These are phyloP conservation scores for Prorocentrum cordatum DNA, from an alignment of 169 alveolate genomes.

Conservation along the genomic window DNA sequence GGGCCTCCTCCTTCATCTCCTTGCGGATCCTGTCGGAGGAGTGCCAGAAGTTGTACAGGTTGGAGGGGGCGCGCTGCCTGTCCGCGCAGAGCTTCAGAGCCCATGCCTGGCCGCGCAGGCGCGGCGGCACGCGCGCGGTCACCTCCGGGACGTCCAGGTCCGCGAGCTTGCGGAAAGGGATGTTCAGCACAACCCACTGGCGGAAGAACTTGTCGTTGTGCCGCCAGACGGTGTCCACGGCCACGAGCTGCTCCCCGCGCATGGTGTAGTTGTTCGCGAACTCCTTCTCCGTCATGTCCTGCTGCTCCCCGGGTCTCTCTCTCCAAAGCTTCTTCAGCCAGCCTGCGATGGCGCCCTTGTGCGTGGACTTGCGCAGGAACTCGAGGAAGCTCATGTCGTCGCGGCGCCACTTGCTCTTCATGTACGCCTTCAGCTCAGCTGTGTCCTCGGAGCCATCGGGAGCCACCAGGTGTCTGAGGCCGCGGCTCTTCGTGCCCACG, in stretches of 20 bases:
- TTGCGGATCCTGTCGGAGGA: background rate
- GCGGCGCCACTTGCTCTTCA: too few species aligned
- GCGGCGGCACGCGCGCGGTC: too few species aligned
- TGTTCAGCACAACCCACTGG: constrained; percentile 23
- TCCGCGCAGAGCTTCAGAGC: too few species aligned
- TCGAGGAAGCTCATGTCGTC: too few species aligned
- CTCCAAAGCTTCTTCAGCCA: background rate
- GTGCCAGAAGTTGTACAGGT: background rate
- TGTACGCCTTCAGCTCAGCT: too few species aligned
- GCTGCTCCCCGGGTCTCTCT: background rate
- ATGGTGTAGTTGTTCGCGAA: background rate
- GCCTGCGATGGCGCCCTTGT: background rate
- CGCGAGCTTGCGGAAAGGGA: background rate
- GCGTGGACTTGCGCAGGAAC: background rate
- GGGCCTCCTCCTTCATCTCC: background rate
- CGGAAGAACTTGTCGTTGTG: background rate
- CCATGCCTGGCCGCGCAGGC: too few species aligned
- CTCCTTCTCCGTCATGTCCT: background rate
- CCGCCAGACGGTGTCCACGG: background rate
- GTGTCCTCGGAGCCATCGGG: too few species aligned
- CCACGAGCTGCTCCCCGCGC: background rate
- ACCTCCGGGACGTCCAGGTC: background rate
- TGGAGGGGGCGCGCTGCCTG: background rate
- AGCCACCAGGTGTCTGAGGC: too few species aligned
- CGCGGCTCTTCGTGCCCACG: background rate